Evolutionary conservation across 768 basidiomycete genomes (phyloP), one percentile per base, ranked within the genome.

Genomic region (Podaxis sp.): DNA sequence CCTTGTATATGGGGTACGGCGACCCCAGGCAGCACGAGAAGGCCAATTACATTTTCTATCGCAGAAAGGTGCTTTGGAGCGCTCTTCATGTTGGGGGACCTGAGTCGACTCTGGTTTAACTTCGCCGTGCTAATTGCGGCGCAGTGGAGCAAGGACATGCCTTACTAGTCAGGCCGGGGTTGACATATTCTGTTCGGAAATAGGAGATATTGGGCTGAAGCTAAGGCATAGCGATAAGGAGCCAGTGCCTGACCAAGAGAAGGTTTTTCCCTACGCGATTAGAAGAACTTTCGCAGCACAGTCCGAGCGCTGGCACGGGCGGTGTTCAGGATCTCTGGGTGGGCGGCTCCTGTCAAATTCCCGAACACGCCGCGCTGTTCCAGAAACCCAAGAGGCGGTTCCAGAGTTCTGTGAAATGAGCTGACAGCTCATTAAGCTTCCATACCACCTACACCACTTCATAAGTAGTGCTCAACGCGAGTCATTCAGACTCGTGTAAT

Each of bases 171-270:
- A 55, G 33, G 12, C 12, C 25, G 8, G 27, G 27, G 13, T 33
- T 61, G 60, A 55, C 60, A 25, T 55, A 46, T 61, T 61, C 60
- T 61, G 60, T 41, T 61, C 60, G 22, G 60, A 55, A 59, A 55
- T 51, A 59, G n/a, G 27, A 5, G 12, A 33, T 58, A 33, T 33
- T 40, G 19, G 36, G 33, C 37, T 27, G 24, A 51, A 51, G 43
- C 47, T 50, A 51, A 49, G 24, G 17, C n/a, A 9, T 41, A 40
- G 13, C 17, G 58, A 59, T 51, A 36, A 36, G 25, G 46, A 38
- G 22, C 36, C 37, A 25, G 33, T 38, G 25, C n/a, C 29, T 33
- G 29, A 33, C 7, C 29, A 33, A 13, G 19, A 38, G 25, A 17
- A n/a, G 41, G 2, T 47, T n/a, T 46, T 15, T 24, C 37, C 49